Conservation (phyloP, 768 basidiomycete species). For the Coprinopsis marcescibilis region DNA sequence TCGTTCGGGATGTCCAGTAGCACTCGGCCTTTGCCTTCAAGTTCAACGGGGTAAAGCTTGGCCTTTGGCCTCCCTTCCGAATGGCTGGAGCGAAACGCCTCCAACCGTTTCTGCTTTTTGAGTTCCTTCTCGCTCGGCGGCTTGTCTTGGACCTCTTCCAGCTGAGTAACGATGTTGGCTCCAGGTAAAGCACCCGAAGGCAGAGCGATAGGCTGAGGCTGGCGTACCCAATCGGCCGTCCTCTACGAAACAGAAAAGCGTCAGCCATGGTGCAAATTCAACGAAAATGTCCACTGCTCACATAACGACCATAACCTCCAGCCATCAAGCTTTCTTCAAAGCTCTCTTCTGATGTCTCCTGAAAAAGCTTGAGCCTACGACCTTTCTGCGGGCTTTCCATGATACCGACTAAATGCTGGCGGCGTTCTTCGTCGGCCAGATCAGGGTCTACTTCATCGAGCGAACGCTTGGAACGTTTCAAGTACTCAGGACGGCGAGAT, state of each 20-base stretch:
- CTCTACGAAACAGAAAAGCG: constrained; percentile 30
- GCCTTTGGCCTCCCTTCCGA: constrained; percentile 25
- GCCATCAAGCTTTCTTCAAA: constrained; percentile 83
- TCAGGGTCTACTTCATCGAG: constrained; percentile 36
- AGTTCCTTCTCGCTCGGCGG: constrained; percentile 53
- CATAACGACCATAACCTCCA: constrained; percentile 74
- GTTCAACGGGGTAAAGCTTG: constrained; percentile 53
- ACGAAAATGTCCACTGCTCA: constrained; percentile 30
- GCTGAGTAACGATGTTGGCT: constrained; percentile 34
- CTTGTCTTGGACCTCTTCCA: constrained; percentile 33
- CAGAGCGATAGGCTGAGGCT: constrained; percentile 44
- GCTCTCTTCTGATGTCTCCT: constrained; percentile 78
- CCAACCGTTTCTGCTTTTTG: constrained; percentile 61
- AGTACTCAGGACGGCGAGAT: constrained; percentile 64
- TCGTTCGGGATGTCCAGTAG: constrained; percentile 53
- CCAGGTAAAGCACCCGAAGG: constrained; percentile 35
- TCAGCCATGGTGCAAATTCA: not conserved
- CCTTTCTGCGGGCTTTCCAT: constrained; percentile 69
- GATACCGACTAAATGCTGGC: constrained; percentile 43
- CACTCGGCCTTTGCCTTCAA: constrained; percentile 68
- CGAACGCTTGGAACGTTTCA: constrained; percentile 52
- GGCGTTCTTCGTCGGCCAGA: constrained; percentile 26
- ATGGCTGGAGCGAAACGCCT: constrained; percentile 53
- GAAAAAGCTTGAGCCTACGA: constrained; percentile 66
- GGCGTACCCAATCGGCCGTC: constrained; percentile 57